Evolutionary conservation across 2,329 filamentous ascomycete genomes (phyloP), one percentile per base, ranked within the genome.

Genomic region (Claviceps sp.): DNA sequence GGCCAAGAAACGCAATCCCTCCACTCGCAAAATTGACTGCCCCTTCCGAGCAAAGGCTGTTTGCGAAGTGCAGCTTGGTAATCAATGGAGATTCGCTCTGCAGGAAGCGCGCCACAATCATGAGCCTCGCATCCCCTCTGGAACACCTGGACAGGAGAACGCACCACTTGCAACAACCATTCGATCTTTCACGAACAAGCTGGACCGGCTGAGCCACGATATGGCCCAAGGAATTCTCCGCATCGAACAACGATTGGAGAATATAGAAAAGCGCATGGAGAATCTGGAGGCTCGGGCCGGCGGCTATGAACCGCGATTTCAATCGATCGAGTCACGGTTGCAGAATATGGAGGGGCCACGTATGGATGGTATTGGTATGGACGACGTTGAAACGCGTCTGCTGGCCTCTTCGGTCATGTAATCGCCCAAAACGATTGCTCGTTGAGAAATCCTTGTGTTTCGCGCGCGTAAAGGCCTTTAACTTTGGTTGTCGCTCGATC

Each of bases 31-130:
- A 65, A 77, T 82, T 51, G 78, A 82, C 62, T 82, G 78, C 52
- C 78, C 78, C 11, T 82, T 79, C 68, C 75, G 77, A 50, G 78
- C 78, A 51, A 82, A 82, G 66, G 78, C 78, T 23, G 78, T 82
- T 22, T 82, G 78, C 55, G 78, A 82, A 60, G 78, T 82, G 6
- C 77, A 80, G 61, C 68, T 82, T 11, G 74, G 74, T 43, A 79
- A 81, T 55, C 78, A 80, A 63, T 82, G 78, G 78, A 76, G 78
- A n/a, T 82, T 82, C 55, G 75, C 74, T 7, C 73, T 82, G 11
- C 78, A 81, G 54, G 76, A 80, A 52, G 63, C 71, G n/a, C 70
- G 77, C 14, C 78, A 82, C 61, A 82, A 82, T 62, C 78, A 82
- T 60, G 78, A 81, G 58, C 74, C 78, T 36, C 75, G 78, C 53